Evolutionary conservation across 306 rosid species (phyloP).

Genomic region (Rubus idaeus): DNA sequence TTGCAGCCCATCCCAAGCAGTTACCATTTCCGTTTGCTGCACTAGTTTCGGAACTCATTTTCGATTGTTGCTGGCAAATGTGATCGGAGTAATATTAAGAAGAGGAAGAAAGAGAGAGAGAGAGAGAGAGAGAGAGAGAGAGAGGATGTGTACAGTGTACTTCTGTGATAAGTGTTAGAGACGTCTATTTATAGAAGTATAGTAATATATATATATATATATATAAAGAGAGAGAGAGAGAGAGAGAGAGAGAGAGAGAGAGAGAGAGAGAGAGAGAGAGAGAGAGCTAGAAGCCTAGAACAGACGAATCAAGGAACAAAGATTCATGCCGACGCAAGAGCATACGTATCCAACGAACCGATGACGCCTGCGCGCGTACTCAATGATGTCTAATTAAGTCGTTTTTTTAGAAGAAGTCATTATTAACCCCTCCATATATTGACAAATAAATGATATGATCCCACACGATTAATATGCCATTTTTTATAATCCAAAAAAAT

Average conservation of each 20-base stretch:
- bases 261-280: background rate
- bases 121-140: too few species aligned
- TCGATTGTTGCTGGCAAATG: background rate
- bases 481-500: too few species aligned
- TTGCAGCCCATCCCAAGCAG: constrained; percentile 34
- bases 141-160: background rate
- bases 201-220: too few species aligned
- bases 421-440: too few species aligned
- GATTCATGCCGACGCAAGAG: background rate
- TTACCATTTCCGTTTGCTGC: background rate
- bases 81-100: too few species aligned
- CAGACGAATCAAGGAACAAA: too few species aligned
- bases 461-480: too few species aligned
- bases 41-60: constrained; percentile 2
- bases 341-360: background rate
- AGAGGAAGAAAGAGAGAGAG: background rate
- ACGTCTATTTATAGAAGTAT: background rate
- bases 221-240: background rate
- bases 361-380: background rate
- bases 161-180: too few species aligned
- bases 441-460: too few species aligned
- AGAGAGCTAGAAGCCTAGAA: background rate
- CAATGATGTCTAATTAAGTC: too few species aligned
- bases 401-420: too few species aligned
- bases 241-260: background rate